Evolutionary conservation across 1,284 basidiomycete species (phyloP), one percentile per base, ranked within the genome.

Genomic region (Thelephora terrestris): DNA sequence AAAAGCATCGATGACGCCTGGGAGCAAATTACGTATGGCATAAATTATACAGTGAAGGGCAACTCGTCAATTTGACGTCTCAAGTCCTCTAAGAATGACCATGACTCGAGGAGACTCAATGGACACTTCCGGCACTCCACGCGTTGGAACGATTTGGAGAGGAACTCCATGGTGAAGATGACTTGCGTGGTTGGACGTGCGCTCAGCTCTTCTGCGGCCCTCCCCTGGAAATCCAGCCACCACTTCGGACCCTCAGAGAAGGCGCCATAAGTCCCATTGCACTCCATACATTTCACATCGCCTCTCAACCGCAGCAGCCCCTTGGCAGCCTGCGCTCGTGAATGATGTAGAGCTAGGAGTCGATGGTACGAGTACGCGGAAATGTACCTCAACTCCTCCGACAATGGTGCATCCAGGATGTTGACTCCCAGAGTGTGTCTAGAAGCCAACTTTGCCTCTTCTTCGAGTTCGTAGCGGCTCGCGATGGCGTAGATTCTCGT

Each of bases 401-500:
- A 73, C 1, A 78, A 65, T 1, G 74, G 73, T 18, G 65, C 68
- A 40, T 78, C 73, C 34, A 81, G 66, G 46, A 85, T 60, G 51
- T 76, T 71, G 14, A 70, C 62, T 43, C 61, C 55, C n/a, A 85
- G 72, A 0, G 81, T 82, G 54, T 75, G 63, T 14, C 62, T 66
- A 7, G 81, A 81, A 5, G 65, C 66, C 43, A 59, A 23, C 47
- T 53, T 52, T 5, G 62, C 62, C 44, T 66, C 66, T 21, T 74
- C 69, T 47, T 80, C 75, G 17, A 85, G 62, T 18, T 80, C 78
- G 52, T 75, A 79, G 6, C 78, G 75, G 51, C 74, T 76, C 3
- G 84, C 81, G 43, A 85, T 77, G 21, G 84, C 81, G 55, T 81
- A 87, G 10, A 83, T 79, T 14, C 81, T 75, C 18, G 71, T 66